Evolutionary conservation across 306 rosid species (phyloP), one percentile per base, ranked within the genome.

Genomic region (Coriaria nepalensis): DNA sequence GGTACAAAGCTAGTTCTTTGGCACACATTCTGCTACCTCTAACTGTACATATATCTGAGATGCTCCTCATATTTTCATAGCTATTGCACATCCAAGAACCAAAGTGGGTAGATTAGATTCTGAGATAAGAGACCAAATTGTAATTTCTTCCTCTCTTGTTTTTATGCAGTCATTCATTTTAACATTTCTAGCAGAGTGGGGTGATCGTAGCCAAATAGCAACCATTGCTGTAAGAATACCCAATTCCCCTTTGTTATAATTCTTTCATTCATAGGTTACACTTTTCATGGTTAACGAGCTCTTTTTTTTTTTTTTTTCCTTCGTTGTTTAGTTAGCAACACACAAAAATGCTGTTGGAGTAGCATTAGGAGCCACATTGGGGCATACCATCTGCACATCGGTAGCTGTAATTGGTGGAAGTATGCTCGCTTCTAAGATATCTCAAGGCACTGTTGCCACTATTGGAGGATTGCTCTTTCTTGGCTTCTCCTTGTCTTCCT

Each of bases 171-270:
- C 99, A 35, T 92, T 92, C 41, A 59, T 86, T 62, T 70, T 92
- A 58, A 92, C 99, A 41, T 92, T 92, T 68, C 82, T 92, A 50
- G 99, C 99, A 6, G 99, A 92, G 73, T 92, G 99, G 99, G 99
- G 99, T 4, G 99, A 92, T 63, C 99, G 96, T 12, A 92, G 99
- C 79, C 99, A 92, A 73, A 92, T 92, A 63, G 99, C 99, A 0
- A 92, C 99, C 41, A 92, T 92, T 62, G 99, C 99, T 10, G 99
- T 92, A 75, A 75, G 99, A 64, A 57, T 42, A 36, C 36, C 29
- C 13, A 11, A 42, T 46, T 13, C 52, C 7, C 15, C 10, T 8
- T 20, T 47, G n/a, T 14, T 45, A 10, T 51, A 32, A 53, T 38
- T 48, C 52, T 52, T 38, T 50, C 47, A 12, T 52, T 62, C 14